Base-by-base conservation (phyloP, 306 rosid species). In the Castanopsis chinensis region DNA sequence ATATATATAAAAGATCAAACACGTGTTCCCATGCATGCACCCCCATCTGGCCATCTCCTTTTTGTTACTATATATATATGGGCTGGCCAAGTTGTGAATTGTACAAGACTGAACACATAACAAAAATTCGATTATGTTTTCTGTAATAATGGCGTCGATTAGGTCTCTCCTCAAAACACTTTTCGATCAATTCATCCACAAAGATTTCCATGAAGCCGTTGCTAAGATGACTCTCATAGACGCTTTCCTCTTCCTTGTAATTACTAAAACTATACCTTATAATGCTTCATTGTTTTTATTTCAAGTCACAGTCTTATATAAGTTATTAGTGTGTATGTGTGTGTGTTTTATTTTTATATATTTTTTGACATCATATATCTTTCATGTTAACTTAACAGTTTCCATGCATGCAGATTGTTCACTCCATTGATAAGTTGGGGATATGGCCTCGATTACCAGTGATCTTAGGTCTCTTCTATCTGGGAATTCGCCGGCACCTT, bases 381-480 rank as follows among this genome's bases (percentile, higher is more conserved):
- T 52, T 28, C n/a, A 49, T 30, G 8, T 54, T 20, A 41, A 41
- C 45, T 41, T 2, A 8, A 41, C 1, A 8, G 4, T 13, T 32
- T 49, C 0, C 53, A 49, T 49, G 53, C 21, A 1, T 27, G 25
- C 83, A 90, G 94, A 86, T 90, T 67, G 49, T 90, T 13, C 94
- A 90, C 80, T 80, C 77, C 1, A 64, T 90, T 32, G 94, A 90
- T 73, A 90, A 86, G 83, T 0, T 86, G 45, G 90, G 90, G 12
- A 55, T 90, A 79, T 90, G 94, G 94, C 94, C 72, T 49, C 80
- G 86, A 0, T 37, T 87, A 3, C 94, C 94, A 0, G 94, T 90
- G 0, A 57, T 90, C 45, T 20, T 90, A 5, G 94, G 94, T 0
- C 76, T 90, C 5, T 0, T 81, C 0, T 88, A 90, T 28, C 60